phyloP scores from a whole-genome alignment of 2,329 filamentous ascomycete genomes.

The Berkeleyomyces basicola region DNA sequence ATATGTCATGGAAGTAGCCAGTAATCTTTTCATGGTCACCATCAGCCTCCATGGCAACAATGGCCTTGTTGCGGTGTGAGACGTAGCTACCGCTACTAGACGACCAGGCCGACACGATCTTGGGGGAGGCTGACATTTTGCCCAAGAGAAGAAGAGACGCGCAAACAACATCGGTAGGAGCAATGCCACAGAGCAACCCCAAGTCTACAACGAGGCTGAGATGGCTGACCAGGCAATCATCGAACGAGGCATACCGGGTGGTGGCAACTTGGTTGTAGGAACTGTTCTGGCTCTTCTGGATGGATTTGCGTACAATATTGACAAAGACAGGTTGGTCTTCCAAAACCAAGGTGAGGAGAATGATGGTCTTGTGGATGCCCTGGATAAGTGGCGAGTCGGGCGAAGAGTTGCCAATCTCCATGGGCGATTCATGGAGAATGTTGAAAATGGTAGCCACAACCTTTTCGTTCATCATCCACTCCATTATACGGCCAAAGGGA shows the following conservation, averaged over 20 bases:
- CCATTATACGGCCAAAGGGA: slow-evolving; percentile 88
- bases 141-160: slow-evolving; percentile 69
- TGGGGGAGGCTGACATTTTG: slow-evolving; percentile 70
- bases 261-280: slow-evolving; percentile 45
- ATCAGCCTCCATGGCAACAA: slow-evolving; percentile 72
- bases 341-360: slow-evolving; percentile 68
- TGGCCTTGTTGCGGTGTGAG: slow-evolving; percentile 60
- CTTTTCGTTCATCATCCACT: slow-evolving; percentile 93
- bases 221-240: slow-evolving; percentile 76
- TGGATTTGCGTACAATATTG: slow-evolving; percentile 51
- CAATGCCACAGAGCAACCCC: slow-evolving; percentile 72
- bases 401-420: slow-evolving; percentile 53
- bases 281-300: slow-evolving; percentile 31
- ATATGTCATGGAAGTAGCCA: slow-evolving; percentile 10
- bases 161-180: slow-evolving; percentile 64
- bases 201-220: slow-evolving; percentile 65
- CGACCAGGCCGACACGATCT: slow-evolving; percentile 55
- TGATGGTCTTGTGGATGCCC: slow-evolving; percentile 61
- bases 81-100: slow-evolving; percentile 15
- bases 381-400: slow-evolving; percentile 69
- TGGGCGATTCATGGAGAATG: slow-evolving; percentile 58
- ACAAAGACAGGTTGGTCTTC: slow-evolving; percentile 84
- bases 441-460: slow-evolving; percentile 66
- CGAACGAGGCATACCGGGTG: slow-evolving; percentile 69
- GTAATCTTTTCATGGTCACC: slow-evolving; percentile 61